phyloP scores from a whole-genome alignment of 1,139 yeast species.

The Geotrichum siamense region DNA sequence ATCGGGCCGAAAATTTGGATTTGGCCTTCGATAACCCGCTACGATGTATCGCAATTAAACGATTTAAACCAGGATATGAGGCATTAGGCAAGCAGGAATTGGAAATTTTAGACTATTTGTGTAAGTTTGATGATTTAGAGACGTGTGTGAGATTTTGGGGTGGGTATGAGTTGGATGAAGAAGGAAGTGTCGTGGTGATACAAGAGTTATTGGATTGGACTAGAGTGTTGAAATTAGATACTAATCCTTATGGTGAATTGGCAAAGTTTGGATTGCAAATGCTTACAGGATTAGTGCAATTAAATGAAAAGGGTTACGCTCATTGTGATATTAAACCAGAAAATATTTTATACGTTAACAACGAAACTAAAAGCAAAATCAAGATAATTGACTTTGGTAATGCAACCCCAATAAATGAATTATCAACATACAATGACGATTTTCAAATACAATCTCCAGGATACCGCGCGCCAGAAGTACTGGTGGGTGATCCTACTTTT shows the following conservation, averaged over 20 bases:
- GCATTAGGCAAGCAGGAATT: constrained; percentile 21
- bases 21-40: constrained; percentile 15
- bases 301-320: constrained; percentile 48
- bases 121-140: constrained; percentile 3
- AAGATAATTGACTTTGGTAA: constrained; percentile 28
- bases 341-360: constrained; percentile 45
- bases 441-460: constrained; percentile 26
- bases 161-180: constrained; percentile 17
- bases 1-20: constrained; percentile 21
- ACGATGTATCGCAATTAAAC: constrained; percentile 22
- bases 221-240: constrained; percentile 16
- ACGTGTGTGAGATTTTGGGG: constrained; percentile 17
- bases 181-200: constrained; percentile 20
- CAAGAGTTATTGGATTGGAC: constrained; percentile 21
- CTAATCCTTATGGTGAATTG: constrained; percentile 14
- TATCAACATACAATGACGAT: constrained; percentile 22
- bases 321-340: constrained; percentile 87
- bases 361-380: constrained; percentile 18
- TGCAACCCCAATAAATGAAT: constrained; percentile 19
- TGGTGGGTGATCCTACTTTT: constrained; percentile 26
- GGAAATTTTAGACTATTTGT: constrained; percentile 15
- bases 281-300: constrained; percentile 22
- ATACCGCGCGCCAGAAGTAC: constrained; percentile 29
- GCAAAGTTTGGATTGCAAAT: constrained; percentile 26
- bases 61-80: constrained; percentile 18